Conservation (phyloP, 805 yeast genomes). For the Yamadazyma takamatsuzukensis region DNA sequence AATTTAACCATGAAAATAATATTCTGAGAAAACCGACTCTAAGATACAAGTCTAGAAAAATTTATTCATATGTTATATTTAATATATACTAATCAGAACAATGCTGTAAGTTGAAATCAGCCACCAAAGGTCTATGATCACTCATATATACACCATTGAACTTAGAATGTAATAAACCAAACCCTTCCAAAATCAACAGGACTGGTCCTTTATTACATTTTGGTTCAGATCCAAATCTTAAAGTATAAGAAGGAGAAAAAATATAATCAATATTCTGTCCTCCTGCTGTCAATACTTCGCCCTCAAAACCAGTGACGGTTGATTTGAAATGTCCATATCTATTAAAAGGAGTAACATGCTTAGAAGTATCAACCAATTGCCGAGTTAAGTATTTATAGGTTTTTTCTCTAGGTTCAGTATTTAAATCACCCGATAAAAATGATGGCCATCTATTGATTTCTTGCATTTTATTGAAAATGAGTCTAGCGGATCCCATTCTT, state of each 20-base stretch:
- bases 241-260: slow-evolving; percentile 23
- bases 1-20: too few relatives aligned
- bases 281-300: slow-evolving; percentile 18
- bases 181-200: slow-evolving; percentile 18
- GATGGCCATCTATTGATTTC: slow-evolving; percentile 28
- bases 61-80: too few relatives aligned
- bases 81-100: background rate
- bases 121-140: slow-evolving; percentile 35
- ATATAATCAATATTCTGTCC: slow-evolving; percentile 33
- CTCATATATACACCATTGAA: slow-evolving; percentile 30
- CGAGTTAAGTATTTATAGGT: slow-evolving; percentile 14
- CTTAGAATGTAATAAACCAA: slow-evolving; percentile 31
- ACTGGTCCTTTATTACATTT: slow-evolving; percentile 13
- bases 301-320: slow-evolving; percentile 32
- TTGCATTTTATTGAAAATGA: slow-evolving; percentile 25
- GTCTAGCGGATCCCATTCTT: slow-evolving; percentile 25
- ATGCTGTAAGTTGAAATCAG: slow-evolving; percentile 16
- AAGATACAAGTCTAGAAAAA: too few relatives aligned
- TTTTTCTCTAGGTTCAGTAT: slow-evolving; percentile 20
- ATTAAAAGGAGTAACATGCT: slow-evolving; percentile 18
- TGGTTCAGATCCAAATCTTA: slow-evolving; percentile 6
- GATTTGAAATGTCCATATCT: slow-evolving; percentile 27
- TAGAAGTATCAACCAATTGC: slow-evolving; percentile 16
- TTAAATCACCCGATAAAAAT: slow-evolving; percentile 28
- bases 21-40: too few relatives aligned